Conservation (phyloP, 2,329 filamentous ascomycete species). For the Xylogone sp. region DNA sequence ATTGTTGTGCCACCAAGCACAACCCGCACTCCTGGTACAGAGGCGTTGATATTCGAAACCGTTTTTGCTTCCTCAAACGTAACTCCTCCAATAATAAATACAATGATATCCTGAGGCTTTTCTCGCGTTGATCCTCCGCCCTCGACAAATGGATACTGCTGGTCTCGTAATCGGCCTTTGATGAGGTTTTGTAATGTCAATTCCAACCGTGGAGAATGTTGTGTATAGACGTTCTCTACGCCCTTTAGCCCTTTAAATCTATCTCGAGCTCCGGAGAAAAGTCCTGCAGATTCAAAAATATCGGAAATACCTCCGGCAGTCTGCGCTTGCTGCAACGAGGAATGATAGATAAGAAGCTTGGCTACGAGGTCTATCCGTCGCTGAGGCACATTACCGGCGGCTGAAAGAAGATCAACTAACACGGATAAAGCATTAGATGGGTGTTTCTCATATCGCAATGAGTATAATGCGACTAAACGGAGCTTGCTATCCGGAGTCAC, state of each 20-base stretch:
- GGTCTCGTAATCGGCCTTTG: slow-evolving; percentile 81
- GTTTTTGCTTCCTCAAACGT: slow-evolving; percentile 98
- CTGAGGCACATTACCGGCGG: slow-evolving; percentile 75
- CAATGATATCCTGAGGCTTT: slow-evolving; percentile 92
- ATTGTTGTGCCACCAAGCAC: slow-evolving; percentile 85
- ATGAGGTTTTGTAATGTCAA: slow-evolving; percentile 87
- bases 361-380: slow-evolving; percentile 75
- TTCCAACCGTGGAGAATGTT: slow-evolving; percentile 87
- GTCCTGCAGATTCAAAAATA: slow-evolving; percentile 85
- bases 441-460: slow-evolving; percentile 84
- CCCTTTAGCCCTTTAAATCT: slow-evolving; percentile 94
- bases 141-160: slow-evolving; percentile 91
- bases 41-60: slow-evolving; percentile 91
- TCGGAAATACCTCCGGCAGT: slow-evolving; percentile 80
- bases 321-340: slow-evolving; percentile 76
- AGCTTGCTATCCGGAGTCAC: slow-evolving; percentile 83
- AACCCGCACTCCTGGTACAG: slow-evolving; percentile 80
- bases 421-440: slow-evolving; percentile 79
- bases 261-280: slow-evolving; percentile 83
- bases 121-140: slow-evolving; percentile 82
- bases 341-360: slow-evolving; percentile 80
- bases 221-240: slow-evolving; percentile 98
- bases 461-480: slow-evolving; percentile 88
- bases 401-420: slow-evolving; percentile 79
- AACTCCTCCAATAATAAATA: slow-evolving; percentile 90